Evolutionary conservation across 2,329 filamentous ascomycete species (phyloP).

Genomic region (Fusarium decemcellulare): DNA sequence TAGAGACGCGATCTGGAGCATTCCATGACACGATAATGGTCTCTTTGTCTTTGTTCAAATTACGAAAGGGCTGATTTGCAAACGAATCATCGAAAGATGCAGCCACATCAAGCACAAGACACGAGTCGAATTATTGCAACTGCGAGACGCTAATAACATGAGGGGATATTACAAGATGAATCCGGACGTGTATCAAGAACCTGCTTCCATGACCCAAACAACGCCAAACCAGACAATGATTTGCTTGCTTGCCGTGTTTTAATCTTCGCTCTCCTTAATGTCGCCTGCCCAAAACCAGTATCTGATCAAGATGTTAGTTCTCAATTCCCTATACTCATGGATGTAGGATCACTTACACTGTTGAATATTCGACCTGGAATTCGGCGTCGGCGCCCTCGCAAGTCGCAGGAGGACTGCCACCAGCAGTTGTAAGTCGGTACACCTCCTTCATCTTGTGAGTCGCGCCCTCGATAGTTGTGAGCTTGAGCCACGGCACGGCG

Average conservation of each 20-base stretch:
- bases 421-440: constrained; percentile 88
- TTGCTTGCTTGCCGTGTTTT: neutral
- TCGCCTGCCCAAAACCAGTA: constrained; percentile 48
- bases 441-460: constrained; percentile 79
- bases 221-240: constrained; percentile 3
- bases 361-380: constrained; percentile 85
- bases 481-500: constrained; percentile 86
- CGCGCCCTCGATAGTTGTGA: constrained; percentile 67
- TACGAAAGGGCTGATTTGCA: no score
- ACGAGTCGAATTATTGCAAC: constrained; percentile 34
- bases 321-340: neutral
- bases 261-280: constrained; percentile 26
- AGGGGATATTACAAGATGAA: constrained; percentile 36
- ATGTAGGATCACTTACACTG: constrained; percentile 76
- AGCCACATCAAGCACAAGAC: constrained; percentile 3
- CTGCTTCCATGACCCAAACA: constrained; percentile 5
- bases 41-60: no score
- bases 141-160: constrained; percentile 27
- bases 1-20: neutral
- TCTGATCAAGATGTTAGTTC: constrained; percentile 38
- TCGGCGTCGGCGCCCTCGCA: constrained; percentile 75
- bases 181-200: constrained; percentile 29
- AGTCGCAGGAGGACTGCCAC: constrained; percentile 80
- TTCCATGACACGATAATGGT: neutral
- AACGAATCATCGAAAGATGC: neutral